These are phyloP conservation scores for Mycena vulgaris DNA, from an alignment of 768 basidiomycete species.

Conservation along the genomic window DNA sequence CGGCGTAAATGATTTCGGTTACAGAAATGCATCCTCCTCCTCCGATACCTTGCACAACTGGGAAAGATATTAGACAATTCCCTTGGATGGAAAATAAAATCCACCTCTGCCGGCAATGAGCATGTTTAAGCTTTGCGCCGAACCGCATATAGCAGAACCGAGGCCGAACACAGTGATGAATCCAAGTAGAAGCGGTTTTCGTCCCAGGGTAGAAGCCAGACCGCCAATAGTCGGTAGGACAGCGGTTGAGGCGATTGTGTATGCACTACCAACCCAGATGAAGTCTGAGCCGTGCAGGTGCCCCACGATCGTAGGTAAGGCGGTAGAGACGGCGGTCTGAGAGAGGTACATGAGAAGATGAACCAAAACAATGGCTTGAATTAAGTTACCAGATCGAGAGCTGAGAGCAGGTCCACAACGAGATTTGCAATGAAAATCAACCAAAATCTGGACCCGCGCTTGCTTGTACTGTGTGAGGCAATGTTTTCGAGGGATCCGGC, in stretches of 20 bases:
- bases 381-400: neutral
- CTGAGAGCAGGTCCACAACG: neutral
- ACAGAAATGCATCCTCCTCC: too few relatives aligned
- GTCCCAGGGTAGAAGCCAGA: constrained; percentile 6
- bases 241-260: constrained; percentile 9
- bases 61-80: neutral
- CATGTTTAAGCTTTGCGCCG: neutral
- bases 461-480: too few relatives aligned
- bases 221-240: neutral
- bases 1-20: too few relatives aligned
- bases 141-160: neutral
- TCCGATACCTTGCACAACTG: too few relatives aligned
- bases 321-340: neutral
- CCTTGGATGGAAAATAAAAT: neutral
- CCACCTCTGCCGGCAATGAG: constrained; percentile 4
- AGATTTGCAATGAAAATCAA: neutral
- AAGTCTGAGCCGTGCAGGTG: neutral
- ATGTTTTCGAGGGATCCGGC: too few relatives aligned
- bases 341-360: neutral
- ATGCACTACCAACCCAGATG: constrained; percentile 11
- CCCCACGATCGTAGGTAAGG: neutral
- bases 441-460: neutral
- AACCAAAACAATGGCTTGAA: neutral
- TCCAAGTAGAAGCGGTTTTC: neutral
- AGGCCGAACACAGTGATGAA: neutral